A percentile compares a stretch with the other conserved stretches of the same genome.
phyloP scores from a whole-genome alignment of 768 basidiomycete species.

The Tubosaeta sp. region DNA sequence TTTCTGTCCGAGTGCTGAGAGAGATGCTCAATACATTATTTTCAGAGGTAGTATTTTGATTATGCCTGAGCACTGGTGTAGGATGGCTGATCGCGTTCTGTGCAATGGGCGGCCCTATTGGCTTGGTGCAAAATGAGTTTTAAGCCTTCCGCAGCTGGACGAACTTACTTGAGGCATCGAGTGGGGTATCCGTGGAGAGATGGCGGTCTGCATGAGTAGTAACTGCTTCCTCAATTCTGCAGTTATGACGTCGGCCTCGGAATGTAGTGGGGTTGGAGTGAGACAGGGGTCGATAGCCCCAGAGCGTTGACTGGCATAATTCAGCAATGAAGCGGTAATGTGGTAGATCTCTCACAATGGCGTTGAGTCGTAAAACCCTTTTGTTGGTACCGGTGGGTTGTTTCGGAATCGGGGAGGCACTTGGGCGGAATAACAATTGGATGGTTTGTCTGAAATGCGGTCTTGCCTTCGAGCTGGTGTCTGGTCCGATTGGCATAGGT shows the following conservation, averaged over 20 bases:
- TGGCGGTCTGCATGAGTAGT: not conserved
- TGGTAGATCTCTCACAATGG: constrained; percentile 3
- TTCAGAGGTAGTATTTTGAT: not conserved
- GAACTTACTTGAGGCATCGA: constrained; percentile 2
- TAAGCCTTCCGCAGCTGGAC: not conserved
- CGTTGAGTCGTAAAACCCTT: not conserved
- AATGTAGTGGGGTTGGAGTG: not conserved
- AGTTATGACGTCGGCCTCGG: not conserved
- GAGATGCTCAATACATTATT: constrained; percentile 1
- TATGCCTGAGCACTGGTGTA: not conserved
- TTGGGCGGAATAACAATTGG: not conserved
- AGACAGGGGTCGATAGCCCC: constrained; percentile 1
- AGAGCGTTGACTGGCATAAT: constrained; percentile 4
- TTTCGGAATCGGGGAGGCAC: constrained; percentile 7
- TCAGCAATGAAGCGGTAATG: not conserved
- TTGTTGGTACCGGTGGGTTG: not conserved
- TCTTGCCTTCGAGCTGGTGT: not conserved
- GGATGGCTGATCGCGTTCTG: not conserved
- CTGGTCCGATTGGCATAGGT: not conserved
- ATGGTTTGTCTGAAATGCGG: not conserved
- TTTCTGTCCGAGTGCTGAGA: not conserved
- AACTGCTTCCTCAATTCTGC: constrained; percentile 4
- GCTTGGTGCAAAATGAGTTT: constrained; percentile 6
- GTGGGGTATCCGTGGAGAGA: not conserved
- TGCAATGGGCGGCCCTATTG: not conserved